Evolutionary conservation across 805 yeast genomes (phyloP), one percentile per base, ranked within the genome.

Genomic region (Wickerhamiella kazuoi): DNA sequence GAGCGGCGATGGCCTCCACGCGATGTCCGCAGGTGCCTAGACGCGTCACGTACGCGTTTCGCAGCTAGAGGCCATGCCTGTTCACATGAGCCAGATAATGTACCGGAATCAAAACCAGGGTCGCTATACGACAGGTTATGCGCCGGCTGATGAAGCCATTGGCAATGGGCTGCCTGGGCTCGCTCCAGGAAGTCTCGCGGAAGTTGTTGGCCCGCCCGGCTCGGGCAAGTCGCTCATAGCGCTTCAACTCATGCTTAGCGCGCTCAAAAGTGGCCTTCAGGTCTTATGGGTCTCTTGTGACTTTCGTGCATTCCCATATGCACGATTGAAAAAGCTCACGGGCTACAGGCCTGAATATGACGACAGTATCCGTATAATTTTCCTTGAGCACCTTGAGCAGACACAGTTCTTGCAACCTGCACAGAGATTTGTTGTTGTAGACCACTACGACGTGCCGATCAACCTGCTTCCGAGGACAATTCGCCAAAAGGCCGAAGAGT

Each of bases 121-220:
- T 16, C 38, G 26, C 2, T 2, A 44, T 0, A 24, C 24, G n/a
- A 44, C 47, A 1, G 48, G 48, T 2, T 24, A 19, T 13, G 19
- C 14, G 6, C 7, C 3, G 3, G 21, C 46, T 2, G 49, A 48
- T 29, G 33, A 19, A 6, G 41, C 36, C 11, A 38, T 48, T 1
- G 43, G 39, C 6, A 17, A 21, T 15, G 21, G 19, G 2, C 42
- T 9, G 15, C 9, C 18, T 8, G 43, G 51, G 11, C 17, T 46
- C 3, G 46, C 50, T 1, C 34, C 34, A 18, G 13, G 13, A 4
- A 33, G 26, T 9, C 26, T 46, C 16, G 39, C 47, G 3, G 57
- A 55, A 35, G n/a, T 54, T 3, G 36, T 48, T 1, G 59, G 58
- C 3, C 49, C 51, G 3, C 56, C 58, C 1, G 60, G 56, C 4